Evolutionary conservation across 257 asterid species (phyloP), one percentile per base, ranked within the genome.

Genomic region (Fraxinus cuspidata): DNA sequence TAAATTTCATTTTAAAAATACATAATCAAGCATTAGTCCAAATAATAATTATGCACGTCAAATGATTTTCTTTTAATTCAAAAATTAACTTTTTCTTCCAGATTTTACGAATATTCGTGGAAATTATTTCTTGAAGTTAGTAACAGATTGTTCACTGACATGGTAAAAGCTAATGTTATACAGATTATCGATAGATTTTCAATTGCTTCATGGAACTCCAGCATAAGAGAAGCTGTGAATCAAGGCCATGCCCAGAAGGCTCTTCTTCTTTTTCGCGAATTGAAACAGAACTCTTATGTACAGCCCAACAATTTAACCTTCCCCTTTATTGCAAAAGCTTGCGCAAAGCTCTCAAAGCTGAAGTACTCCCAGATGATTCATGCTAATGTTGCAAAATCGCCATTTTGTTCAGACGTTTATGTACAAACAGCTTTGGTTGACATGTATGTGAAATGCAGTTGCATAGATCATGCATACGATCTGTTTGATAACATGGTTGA

Each of bases 401-500:
- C 91, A 3, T 70, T 74, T 79, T 47, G 31, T 76, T 75, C 75
- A 12, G 90, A 90, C 80, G 60, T 80, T 16, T 89, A 90, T 79
- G 93, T 90, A 18, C 89, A 81, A 21, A 89, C 97, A 34, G 87
- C 93, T n/a, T 13, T 92, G 82, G 70, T 88, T 0, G 90, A 88
- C 9, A 84, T 79, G 91, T 89, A 92, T 28, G 88, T 82, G 15
- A 92, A 92, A 82, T 92, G 96, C 66, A 72, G 65, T 8, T 53
- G 73, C 8, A 28, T 90, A 32, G 86, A 77, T 1, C 65, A 79
- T 65, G 96, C 96, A 10, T 77, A 65, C 37, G 51, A 60, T 1
- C 15, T 91, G 97, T 93, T 93, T 38, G 98, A 91, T 34, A 90
- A 82, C 83, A 89, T 91, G 90, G 77, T 92, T 32, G 81, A 70